These are phyloP conservation scores for Hericium erinaceus DNA, from an alignment of 768 basidiomycete genomes.

Conservation along the genomic window DNA sequence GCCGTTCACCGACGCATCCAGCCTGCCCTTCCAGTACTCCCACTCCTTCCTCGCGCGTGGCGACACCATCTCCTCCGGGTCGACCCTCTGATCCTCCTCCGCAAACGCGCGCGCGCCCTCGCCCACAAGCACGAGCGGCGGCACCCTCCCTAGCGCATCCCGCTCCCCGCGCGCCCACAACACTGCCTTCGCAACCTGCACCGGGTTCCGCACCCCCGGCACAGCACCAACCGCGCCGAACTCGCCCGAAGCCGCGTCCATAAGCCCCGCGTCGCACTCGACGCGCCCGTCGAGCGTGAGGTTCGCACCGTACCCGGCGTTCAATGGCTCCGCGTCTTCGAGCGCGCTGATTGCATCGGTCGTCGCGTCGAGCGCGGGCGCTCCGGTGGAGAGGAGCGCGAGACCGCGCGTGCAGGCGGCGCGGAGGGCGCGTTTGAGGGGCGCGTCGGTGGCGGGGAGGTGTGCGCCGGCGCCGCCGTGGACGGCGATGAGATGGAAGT, in stretches of 20 bases:
- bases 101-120: slow-evolving; percentile 56
- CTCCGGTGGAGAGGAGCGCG: not conserved
- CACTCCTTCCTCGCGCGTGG: slow-evolving; percentile 43
- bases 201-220: slow-evolving; percentile 58
- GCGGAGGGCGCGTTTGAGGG: slow-evolving; percentile 44
- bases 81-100: slow-evolving; percentile 21
- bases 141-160: slow-evolving; percentile 52
- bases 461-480: slow-evolving; percentile 80
- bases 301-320: slow-evolving; percentile 66
- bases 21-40: slow-evolving; percentile 47
- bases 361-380: not conserved
- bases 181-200: slow-evolving; percentile 47
- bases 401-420: slow-evolving; percentile 44
- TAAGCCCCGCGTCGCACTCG: slow-evolving; percentile 77
- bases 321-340: not conserved
- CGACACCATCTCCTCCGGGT: slow-evolving; percentile 37
- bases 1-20: slow-evolving; percentile 18
- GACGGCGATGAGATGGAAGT: slow-evolving; percentile 37
- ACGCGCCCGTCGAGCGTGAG: slow-evolving; percentile 64
- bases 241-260: slow-evolving; percentile 37
- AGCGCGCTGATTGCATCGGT: not conserved
- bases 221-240: slow-evolving; percentile 68
- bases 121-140: slow-evolving; percentile 58
- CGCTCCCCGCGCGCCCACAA: slow-evolving; percentile 42
- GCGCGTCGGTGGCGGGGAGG: slow-evolving; percentile 18